Base-by-base conservation (phyloP, 1,284 basidiomycete species). In the Puccinia horiana region DNA sequence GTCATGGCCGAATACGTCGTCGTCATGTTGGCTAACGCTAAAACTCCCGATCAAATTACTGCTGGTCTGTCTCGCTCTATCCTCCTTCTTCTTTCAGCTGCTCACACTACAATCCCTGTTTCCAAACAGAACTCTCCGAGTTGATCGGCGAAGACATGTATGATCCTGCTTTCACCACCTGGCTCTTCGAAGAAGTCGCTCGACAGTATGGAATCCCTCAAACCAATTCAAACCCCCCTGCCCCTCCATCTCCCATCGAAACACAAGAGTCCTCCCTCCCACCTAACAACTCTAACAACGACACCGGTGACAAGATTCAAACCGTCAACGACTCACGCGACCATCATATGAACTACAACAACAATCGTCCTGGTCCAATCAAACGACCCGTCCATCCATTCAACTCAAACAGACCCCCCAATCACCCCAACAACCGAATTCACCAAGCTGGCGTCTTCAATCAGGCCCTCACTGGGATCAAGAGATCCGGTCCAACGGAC, bases 11-110 rank as follows among this genome's bases (percentile, higher is more conserved):
- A 87, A 76, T 87, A 86, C 79, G 85, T 87, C 56, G 85, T 86
- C 26, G 86, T 87, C 70, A 87, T 87, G 86, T 83, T 86, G 49
- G 85, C 85, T 47, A 86, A 86, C 52, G 84, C 84, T 69, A 86
- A 86, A 83, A 83, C 85, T 23, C 77, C 83, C 5, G 84, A 84
- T 5, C 84, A 85, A 82, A 85, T 86, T 81, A 85, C 84, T 4
- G 83, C 84, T 42, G 79, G 79, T 81, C 61, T 26, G 67, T 76
- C 32, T 35, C 42, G 23, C 29, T 54, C n/a, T 9, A 16, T 23
- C 18, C 47, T 47, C n/a, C n/a, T 47, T n/a, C 67, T 65, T 49
- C 32, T 44, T 26, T 42, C 16, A 26, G 14, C 18, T 47, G 26
- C 18, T 37, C 23, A 9, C 12, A 69, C 42, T 56, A 5, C 52